phyloP scores from a whole-genome alignment of 805 yeast species.

The Blastobotrys chiropterorum region DNA sequence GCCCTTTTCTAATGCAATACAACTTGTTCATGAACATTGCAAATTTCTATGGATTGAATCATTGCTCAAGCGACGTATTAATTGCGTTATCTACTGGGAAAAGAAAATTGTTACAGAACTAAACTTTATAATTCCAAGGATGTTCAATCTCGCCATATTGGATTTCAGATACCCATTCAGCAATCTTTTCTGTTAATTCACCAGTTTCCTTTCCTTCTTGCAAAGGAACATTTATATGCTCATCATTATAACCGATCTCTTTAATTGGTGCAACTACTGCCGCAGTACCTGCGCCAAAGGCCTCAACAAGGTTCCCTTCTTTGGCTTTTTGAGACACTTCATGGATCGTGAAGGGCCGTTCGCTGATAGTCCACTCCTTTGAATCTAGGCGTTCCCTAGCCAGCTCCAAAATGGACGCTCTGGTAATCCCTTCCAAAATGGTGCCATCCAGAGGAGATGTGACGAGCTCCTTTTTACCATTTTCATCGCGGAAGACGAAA shows the following conservation, averaged over 20 bases:
- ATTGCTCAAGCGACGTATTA: no score
- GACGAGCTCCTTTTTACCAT: conserved; percentile 41
- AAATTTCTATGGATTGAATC: no score
- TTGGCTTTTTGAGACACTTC: conserved; percentile 42
- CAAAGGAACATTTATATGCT: conserved; percentile 71
- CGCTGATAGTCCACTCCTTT: conserved; percentile 36
- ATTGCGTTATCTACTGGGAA: no score
- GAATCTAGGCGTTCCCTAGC: conserved; percentile 28
- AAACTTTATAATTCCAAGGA: conserved; percentile 28
- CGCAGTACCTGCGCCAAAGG: conserved; percentile 51
- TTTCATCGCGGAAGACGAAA: conserved; percentile 38
- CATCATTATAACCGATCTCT: conserved; percentile 51
- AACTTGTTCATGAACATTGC: no score
- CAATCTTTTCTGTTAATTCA: conserved; percentile 51
- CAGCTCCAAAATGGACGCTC: conserved; percentile 43
- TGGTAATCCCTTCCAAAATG: conserved; percentile 47
- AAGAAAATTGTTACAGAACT: background rate
- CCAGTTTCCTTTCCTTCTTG: conserved; percentile 61
- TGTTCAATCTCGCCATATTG: conserved; percentile 83
- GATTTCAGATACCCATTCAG: conserved; percentile 51
- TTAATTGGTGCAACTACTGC: conserved; percentile 46
- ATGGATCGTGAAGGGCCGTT: conserved; percentile 41
- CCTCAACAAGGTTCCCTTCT: conserved; percentile 46
- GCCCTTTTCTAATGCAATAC: no score
- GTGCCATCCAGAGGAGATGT: conserved; percentile 49